Evolutionary conservation across 1,284 basidiomycete species (phyloP), one percentile per base, ranked within the genome.

Genomic region (Rhodotorula sp.): DNA sequence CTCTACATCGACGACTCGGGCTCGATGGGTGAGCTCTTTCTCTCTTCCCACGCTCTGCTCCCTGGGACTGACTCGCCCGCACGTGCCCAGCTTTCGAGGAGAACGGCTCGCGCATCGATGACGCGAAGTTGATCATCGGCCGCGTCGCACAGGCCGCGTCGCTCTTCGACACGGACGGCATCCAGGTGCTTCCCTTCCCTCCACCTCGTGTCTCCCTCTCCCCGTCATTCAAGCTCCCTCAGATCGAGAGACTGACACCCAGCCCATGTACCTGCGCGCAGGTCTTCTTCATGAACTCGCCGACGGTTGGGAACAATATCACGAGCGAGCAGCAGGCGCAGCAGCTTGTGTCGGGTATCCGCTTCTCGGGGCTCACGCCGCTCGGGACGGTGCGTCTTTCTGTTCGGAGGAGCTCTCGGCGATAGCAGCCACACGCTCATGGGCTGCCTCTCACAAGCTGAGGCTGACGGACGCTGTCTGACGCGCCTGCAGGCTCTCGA

Each of bases 271-370:
- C 7, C 15, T 5, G 19, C 25, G 29, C 15, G 37, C 61, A 53
- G 50, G 66, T 67, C 53, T 58, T 17, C 67, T 84, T 85, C 81
- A 82, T 84, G 80, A 84, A 84, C 80, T 81, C 78, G 57, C 78
- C 78, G 53, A 69, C 82, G 46, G 81, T 84, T 67, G 84, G 83
- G 53, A 82, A 84, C 80, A 80, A 81, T 73, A 81, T 85, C 74
- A 79, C 77, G 44, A 79, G 76, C 53, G 84, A 84, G 73, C 74
- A 75, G 46, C 77, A 79, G 41, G 84, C 83, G 27, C 71, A 79
- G 44, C 77, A 82, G 62, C 80, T 85, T 36, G 71, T 85, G 53
- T 57, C 77, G 21, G 80, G 82, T 64, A 80, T 84, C 79, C 81
- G 83, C 74, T 85, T 84, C 80, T 48, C 39, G n/a, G 84, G 66